phyloP scores from a whole-genome alignment of 495 filamentous ascomycete genomes.

The Xylona heveae region DNA sequence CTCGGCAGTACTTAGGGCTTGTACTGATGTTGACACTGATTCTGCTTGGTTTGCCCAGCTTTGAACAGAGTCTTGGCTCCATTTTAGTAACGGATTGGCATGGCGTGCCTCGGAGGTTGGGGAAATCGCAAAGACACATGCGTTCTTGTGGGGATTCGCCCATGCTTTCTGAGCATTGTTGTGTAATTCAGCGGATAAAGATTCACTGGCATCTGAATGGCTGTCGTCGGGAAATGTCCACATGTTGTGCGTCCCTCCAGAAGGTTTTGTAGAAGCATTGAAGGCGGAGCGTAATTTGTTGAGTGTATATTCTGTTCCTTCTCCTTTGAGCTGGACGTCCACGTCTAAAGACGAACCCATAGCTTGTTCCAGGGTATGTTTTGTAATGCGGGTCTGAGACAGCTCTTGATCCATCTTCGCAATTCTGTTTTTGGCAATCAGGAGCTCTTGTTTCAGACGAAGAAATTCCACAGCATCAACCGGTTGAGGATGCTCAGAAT shows the following conservation, averaged over 20 bases:
- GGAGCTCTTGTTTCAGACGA: conserved; percentile 50
- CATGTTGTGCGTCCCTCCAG: no score
- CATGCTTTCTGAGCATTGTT: conserved; percentile 35
- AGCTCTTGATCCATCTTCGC: conserved; percentile 69
- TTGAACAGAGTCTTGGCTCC: no score
- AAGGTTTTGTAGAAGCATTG: conserved; percentile 12
- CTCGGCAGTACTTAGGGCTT: no score
- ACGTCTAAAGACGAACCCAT: conserved; percentile 38
- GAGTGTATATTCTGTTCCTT: conserved; percentile 30
- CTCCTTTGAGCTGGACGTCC: conserved; percentile 23
- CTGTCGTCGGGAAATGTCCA: conserved; percentile 54
- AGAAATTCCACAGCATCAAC: conserved; percentile 25
- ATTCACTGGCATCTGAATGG: conserved; percentile 41
- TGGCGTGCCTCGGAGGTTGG: no score
- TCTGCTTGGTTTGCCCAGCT: no score
- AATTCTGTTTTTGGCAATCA: conserved; percentile 59
- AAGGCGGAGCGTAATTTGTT: conserved; percentile 30
- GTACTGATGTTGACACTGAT: no score
- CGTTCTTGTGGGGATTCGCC: no score
- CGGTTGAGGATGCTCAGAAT: conserved; percentile 8
- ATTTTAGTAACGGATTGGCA: no score
- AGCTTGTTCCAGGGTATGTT: conserved; percentile 53
- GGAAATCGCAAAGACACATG: no score
- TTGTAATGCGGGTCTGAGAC: conserved; percentile 50
- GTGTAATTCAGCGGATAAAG: conserved; percentile 34